Evolutionary conservation across 1,284 basidiomycete genomes (phyloP).

Genomic region (Xerocomus minutiporus): DNA sequence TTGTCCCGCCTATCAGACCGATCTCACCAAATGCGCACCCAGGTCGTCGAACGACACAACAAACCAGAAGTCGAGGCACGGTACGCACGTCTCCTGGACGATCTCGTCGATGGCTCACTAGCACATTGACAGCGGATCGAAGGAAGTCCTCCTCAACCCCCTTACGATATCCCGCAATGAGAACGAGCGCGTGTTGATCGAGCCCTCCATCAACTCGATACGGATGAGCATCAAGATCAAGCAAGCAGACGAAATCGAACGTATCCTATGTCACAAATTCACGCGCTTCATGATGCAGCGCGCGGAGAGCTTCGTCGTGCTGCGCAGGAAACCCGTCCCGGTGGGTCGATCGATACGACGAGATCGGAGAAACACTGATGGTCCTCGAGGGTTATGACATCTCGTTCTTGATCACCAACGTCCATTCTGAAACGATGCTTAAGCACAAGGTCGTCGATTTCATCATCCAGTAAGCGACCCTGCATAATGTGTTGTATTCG

Average conservation of each 20-base stretch:
- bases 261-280: conserved; percentile 96
- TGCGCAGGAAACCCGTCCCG: conserved; percentile 89
- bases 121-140: conserved; percentile 61
- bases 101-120: conserved; percentile 6
- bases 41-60: conserved; percentile 96
- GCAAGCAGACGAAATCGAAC: conserved; percentile 98
- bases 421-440: conserved; percentile 94
- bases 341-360: conserved; percentile 42
- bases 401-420: conserved; percentile 97
- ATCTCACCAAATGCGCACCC: conserved; percentile 9
- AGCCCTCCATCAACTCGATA: conserved; percentile 95
- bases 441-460: conserved; percentile 99
- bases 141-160: conserved; percentile 91
- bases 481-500: neutral
- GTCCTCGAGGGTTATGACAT: conserved; percentile 87
- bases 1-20: conserved; percentile 6
- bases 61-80: conserved; percentile 89
- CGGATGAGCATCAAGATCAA: conserved; percentile 97
- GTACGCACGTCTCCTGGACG: conserved; percentile 40
- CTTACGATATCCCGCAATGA: conserved; percentile 94
- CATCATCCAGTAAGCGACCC: conserved; percentile 79
- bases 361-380: conserved; percentile 6
- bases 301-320: conserved; percentile 94
- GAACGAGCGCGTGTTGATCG: conserved; percentile 94
- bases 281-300: conserved; percentile 99